Conservation (phyloP, 2,329 filamentous ascomycete species). For the Rhynchosporium graminicola region DNA sequence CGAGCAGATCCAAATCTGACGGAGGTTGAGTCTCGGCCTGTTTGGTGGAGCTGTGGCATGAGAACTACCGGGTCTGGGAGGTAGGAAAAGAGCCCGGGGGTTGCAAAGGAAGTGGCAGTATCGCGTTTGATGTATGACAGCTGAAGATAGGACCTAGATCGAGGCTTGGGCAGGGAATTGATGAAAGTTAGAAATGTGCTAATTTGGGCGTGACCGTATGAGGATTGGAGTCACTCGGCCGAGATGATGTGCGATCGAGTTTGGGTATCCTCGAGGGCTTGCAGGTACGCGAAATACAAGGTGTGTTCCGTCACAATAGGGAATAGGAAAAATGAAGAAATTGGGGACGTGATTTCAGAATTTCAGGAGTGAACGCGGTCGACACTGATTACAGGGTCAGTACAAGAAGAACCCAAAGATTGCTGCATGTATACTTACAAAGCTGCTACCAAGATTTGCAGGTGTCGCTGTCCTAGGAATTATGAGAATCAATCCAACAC, state of each 20-base stretch:
- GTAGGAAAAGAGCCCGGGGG: not conserved
- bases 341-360: not conserved
- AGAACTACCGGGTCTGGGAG: not conserved
- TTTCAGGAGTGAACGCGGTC: not conserved
- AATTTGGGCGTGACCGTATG: not conserved
- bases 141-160: not conserved
- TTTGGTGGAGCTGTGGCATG: slow-evolving; percentile 9
- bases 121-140: not conserved
- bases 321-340: not conserved
- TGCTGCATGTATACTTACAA: not conserved
- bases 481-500: not conserved
- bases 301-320: not conserved
- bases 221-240: too few species aligned
- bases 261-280: not conserved
- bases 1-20: slow-evolving; percentile 24
- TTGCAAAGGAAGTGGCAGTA: not conserved
- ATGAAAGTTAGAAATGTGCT: not conserved
- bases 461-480: slow-evolving; percentile 3
- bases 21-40: slow-evolving; percentile 19
- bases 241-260: not conserved
- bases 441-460: not conserved
- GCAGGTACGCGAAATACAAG: not conserved
- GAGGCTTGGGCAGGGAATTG: not conserved
- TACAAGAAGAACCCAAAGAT: not conserved
- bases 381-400: not conserved